A percentile compares a stretch with the other conserved stretches of the same genome.
Conservation (phyloP, 139 green algal species). For the Pleodorina starrii region DNA sequence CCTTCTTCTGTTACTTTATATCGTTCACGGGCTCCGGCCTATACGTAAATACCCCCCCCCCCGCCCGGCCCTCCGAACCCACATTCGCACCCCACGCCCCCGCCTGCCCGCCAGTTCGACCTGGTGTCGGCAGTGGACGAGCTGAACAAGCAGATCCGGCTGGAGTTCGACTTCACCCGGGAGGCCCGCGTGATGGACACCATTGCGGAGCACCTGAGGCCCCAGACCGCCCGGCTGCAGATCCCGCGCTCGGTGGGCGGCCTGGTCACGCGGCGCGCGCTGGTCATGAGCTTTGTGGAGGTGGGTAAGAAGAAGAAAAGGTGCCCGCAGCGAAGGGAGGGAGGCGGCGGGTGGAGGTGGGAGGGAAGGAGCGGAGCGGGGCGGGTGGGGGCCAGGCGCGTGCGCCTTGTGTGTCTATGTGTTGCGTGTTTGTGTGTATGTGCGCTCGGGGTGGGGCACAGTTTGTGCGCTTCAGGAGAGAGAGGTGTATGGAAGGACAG, state of each 20-base stretch:
- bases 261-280: conserved; percentile 81
- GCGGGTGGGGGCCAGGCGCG: not conserved
- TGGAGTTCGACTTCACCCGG: conserved; percentile 93
- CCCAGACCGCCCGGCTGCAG: conserved; percentile 66
- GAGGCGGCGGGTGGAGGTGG: conserved; percentile 49
- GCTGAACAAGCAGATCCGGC: conserved; percentile 86
- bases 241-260: conserved; percentile 82
- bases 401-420: not conserved
- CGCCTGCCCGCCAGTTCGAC: conserved; percentile 78
- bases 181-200: conserved; percentile 93
- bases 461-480: too few species aligned
- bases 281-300: conserved; percentile 96
- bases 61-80: not conserved
- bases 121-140: conserved; percentile 92
- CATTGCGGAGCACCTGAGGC: conserved; percentile 76
- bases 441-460: not conserved
- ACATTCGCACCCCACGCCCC: not conserved
- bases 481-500: too few species aligned
- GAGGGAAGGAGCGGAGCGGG: not conserved
- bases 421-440: not conserved
- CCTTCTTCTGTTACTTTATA: too few species aligned
- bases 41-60: too few species aligned
- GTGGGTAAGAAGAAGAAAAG: not conserved
- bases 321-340: not conserved
- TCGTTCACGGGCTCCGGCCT: too few species aligned